Conservation (phyloP, 306 rosid species). For the Lathyrus aphaca region DNA sequence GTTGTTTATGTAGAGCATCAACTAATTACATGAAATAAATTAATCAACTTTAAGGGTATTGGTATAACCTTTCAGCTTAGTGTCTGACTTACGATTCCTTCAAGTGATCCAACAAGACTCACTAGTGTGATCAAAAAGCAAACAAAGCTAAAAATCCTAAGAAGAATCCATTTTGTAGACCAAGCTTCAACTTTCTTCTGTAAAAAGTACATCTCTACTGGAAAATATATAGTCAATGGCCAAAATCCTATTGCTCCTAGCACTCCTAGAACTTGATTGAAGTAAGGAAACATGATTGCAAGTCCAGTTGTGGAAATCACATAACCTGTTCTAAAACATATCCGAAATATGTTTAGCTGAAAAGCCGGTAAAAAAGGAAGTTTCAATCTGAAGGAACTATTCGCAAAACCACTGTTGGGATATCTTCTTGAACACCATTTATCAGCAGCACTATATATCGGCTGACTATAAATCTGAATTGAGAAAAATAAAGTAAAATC, state of each 20-base stretch:
- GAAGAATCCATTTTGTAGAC: conserved; percentile 70
- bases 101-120: conserved; percentile 70
- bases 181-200: conserved; percentile 70
- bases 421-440: conserved; percentile 60
- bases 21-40: not conserved
- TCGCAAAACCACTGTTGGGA: conserved; percentile 65
- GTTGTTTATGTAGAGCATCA: not conserved
- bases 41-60: conserved; percentile 11
- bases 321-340: conserved; percentile 70
- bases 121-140: conserved; percentile 65
- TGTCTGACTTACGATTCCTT: conserved; percentile 69
- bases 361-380: conserved; percentile 58
- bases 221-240: conserved; percentile 82
- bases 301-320: conserved; percentile 74
- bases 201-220: conserved; percentile 82
- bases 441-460: conserved; percentile 60
- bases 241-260: conserved; percentile 85
- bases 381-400: conserved; percentile 50
- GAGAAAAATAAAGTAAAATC: not conserved
- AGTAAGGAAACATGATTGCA: conserved; percentile 82
- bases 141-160: conserved; percentile 60
- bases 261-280: conserved; percentile 74
- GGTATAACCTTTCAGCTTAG: conserved; percentile 33
- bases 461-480: conserved; percentile 68
- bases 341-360: conserved; percentile 52